A percentile compares a stretch with the other conserved stretches of the same genome.
Conservation (phyloP, 23 red algal genomes). For the Agarophyton chilense region DNA sequence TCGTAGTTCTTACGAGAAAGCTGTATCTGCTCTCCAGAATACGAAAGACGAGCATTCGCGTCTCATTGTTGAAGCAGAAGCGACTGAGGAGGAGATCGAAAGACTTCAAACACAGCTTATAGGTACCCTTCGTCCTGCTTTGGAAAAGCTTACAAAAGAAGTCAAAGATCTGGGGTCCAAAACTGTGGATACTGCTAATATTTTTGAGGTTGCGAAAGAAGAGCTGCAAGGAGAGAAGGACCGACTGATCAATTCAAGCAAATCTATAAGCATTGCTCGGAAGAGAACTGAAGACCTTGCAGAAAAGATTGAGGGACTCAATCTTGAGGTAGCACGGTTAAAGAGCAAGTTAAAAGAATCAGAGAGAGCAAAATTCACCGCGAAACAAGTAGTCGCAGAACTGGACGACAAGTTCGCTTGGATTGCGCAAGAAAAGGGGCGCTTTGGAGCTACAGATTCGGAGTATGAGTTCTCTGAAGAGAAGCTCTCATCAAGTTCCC, state of each 20-base stretch:
- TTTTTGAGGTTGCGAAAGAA: conserved; percentile 42
- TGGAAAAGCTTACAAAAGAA: conserved; percentile 45
- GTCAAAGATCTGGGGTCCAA: conserved; percentile 29
- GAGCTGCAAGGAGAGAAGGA: conserved; percentile 25
- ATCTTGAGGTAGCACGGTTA: conserved; percentile 54
- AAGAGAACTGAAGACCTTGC: conserved; percentile 35
- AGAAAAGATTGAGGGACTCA: conserved; percentile 56
- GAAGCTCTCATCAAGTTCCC: not conserved
- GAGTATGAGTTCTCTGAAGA: conserved; percentile 70
- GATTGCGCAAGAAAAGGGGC: conserved; percentile 60
- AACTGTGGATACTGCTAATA: conserved; percentile 1
- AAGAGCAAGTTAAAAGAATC: conserved; percentile 54
- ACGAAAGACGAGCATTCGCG: conserved; percentile 33
- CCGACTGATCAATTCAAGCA: conserved; percentile 23
- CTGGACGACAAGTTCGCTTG: conserved; percentile 47
- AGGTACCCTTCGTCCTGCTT: conserved; percentile 21
- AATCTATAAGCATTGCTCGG: not conserved
- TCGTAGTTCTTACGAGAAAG: not conserved
- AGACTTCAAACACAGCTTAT: conserved; percentile 18
- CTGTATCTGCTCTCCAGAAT: conserved; percentile 1
- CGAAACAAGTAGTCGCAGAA: conserved; percentile 25
- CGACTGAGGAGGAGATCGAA: conserved; percentile 51
- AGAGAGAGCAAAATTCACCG: conserved; percentile 34
- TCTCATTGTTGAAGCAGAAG: conserved; percentile 43
- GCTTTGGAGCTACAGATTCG: conserved; percentile 21